A percentile compares a stretch with the other conserved stretches of the same genome.
Conservation (phyloP, 2,329 filamentous ascomycete species). For the Clarireedia hainanense region DNA sequence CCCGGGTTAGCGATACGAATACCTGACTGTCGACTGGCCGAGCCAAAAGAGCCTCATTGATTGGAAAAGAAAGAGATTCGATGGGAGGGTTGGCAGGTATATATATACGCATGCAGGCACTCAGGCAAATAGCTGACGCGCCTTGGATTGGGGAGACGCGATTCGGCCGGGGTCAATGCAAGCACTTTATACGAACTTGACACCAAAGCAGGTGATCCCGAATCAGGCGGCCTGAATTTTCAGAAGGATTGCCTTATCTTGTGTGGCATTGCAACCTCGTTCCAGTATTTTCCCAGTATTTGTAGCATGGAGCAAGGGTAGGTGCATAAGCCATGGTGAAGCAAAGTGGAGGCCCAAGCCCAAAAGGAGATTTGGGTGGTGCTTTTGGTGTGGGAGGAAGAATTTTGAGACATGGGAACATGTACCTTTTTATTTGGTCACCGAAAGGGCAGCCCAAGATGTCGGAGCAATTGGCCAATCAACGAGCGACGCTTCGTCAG, state of each 20-base stretch:
- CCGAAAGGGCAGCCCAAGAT: neutral
- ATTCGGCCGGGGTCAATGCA: neutral
- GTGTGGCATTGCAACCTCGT: neutral
- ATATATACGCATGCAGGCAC: neutral
- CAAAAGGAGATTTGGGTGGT: neutral
- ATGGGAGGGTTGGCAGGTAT: neutral
- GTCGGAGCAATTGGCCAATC: neutral
- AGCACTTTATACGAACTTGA: neutral
- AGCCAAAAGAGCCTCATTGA: neutral
- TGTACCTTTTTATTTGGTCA: neutral
- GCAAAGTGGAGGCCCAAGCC: neutral
- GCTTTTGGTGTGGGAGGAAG: neutral
- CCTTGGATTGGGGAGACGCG: neutral
- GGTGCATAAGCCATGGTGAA: neutral
- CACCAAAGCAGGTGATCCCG: slow-evolving; percentile 6
- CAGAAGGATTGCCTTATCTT: slow-evolving; percentile 5
- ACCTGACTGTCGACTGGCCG: neutral
- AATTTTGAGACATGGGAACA: neutral
- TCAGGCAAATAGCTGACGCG: slow-evolving; percentile 6
- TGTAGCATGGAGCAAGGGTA: neutral
- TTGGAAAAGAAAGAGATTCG: neutral
- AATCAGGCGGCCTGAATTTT: neutral
- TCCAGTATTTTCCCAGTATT: neutral
- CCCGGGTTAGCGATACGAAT: neutral
- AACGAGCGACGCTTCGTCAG: neutral